Base-by-base conservation (phyloP, 768 basidiomycete species). In the Sistotremastrum suecicum region DNA sequence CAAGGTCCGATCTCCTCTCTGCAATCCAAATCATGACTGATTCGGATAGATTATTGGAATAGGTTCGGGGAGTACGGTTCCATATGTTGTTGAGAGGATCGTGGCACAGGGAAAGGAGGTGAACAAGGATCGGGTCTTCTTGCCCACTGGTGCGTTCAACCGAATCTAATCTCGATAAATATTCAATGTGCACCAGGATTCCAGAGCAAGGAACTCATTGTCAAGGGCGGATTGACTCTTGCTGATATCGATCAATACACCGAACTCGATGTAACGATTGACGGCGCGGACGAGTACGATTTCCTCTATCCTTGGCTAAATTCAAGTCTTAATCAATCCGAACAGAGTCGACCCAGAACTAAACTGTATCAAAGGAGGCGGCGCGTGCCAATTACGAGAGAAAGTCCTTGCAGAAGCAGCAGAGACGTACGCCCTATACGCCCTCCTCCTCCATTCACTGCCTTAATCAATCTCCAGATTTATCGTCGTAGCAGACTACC, bases 341-440 rank as follows among this genome's bases (percentile, higher is more conserved):
- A 5, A 7, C 58, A 94, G 91, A 65, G 89, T 95, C 28, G 91
- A 97, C 60, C 62, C 70, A 37, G 62, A 76, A 37, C 68, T 99
- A 43, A 92, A 98, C 63, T 85, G 85, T 50, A 92, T 99, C 66
- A 98, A 99, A 65, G 94, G 88, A 5, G 94, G 94, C 47, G 94
- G 94, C 2, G 94, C 90, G 1, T 97, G 94, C 60, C 95, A 98
- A 53, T 66, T 98, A 34, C 76, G 92, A 31, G 95, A 99, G 66
- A 99, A 99, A 62, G 91, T 99, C 5, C 74, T 99, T 9, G 95
- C 95, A 1, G 95, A 99, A 61, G 92, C 91, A 33, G 95, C 95
- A 7, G 72, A 74, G 50, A 89, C 83, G 77, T 87, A 47, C 48
- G 78, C 66, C 7, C 39, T 5, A 10, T 39, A 36, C 36, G 6